Base-by-base conservation (phyloP, 306 rosid species). In the Delonix regia region DNA sequence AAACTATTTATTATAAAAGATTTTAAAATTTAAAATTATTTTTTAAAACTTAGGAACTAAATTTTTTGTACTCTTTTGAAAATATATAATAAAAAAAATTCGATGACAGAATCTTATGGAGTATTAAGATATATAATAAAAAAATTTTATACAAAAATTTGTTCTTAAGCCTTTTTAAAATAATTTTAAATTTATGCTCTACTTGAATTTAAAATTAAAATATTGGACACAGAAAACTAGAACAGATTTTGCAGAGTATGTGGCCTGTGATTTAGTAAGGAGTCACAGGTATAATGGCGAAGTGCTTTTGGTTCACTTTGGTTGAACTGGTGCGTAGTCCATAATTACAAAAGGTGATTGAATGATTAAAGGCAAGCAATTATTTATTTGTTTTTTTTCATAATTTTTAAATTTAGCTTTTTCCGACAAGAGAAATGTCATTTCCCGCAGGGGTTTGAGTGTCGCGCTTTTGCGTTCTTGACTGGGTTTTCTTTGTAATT, bases 171-270 rank as follows among this genome's bases (percentile, higher is more conserved):
- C n/a, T n/a, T n/a, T n/a, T n/a, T n/a, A n/a, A n/a, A n/a, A n/a
- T n/a, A n/a, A n/a, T n/a, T n/a, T n/a, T n/a, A n/a, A n/a, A n/a
- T n/a, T n/a, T n/a, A n/a, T n/a, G n/a, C n/a, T n/a, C n/a, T n/a
- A n/a, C n/a, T n/a, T n/a, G n/a, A n/a, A 30, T 30, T 30, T 30
- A 1, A 1, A 30, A 30, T 30, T 30, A 30, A 30, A 30, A 30
- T 34, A 57, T 24, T 57, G 63, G 75, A 81, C 86, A 62, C 87
- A 78, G 82, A 86, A 87, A 78, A 69, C 82, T 61, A 82, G 51
- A 65, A 33, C 22, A 59, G 24, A 21, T 42, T 80, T 52, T n/a
- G 62, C 69, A 30, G 19, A 24, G 18, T 47, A 34, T 19, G 30
- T 18, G 47, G 62, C 33, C 19, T 24, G 56, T 27, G 52, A 65